These are phyloP conservation scores for Corchorus capsularis DNA, from an alignment of 345 rosid species.

Conservation along the genomic window DNA sequence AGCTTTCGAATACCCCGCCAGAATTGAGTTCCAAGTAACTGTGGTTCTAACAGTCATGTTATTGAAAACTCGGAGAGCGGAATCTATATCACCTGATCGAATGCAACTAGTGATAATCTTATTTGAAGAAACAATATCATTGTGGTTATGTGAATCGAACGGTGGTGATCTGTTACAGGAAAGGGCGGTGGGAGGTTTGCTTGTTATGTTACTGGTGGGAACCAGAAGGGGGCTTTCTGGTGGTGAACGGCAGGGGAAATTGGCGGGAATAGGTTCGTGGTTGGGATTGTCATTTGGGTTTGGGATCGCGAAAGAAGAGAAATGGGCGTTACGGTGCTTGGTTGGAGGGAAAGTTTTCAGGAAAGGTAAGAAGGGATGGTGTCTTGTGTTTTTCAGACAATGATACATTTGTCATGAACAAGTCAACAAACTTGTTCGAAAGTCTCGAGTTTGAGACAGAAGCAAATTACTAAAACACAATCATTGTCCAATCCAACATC, in stretches of 20 bases:
- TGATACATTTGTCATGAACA: conserved; percentile 12
- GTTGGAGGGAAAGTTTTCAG: conserved; percentile 21
- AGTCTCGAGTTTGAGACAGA: not conserved
- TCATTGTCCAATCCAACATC: too few relatives aligned
- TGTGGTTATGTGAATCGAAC: conserved; percentile 6
- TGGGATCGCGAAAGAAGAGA: conserved; percentile 24
- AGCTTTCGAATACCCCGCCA: conserved; percentile 44
- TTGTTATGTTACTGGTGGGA: conserved; percentile 23
- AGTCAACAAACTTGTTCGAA: not conserved
- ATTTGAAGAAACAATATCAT: conserved; percentile 51
- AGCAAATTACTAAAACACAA: too few relatives aligned
- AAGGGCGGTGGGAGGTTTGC: not conserved
- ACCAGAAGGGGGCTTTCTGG: conserved; percentile 23
- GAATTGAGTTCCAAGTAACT: conserved; percentile 73
- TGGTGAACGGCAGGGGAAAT: conserved; percentile 16
- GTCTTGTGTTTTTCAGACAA: not conserved
- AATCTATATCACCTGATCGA: conserved; percentile 58
- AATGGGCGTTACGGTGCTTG: conserved; percentile 23
- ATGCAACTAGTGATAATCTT: conserved; percentile 50
- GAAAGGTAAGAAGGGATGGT: conserved; percentile 13
- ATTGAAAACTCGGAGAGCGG: conserved; percentile 60
- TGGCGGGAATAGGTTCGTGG: conserved; percentile 19
- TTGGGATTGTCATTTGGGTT: conserved; percentile 30
- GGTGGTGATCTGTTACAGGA: not conserved
- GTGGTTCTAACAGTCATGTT: conserved; percentile 58